Conservation (phyloP, 2,329 filamentous ascomycete genomes). For the Microdochium paspali region DNA sequence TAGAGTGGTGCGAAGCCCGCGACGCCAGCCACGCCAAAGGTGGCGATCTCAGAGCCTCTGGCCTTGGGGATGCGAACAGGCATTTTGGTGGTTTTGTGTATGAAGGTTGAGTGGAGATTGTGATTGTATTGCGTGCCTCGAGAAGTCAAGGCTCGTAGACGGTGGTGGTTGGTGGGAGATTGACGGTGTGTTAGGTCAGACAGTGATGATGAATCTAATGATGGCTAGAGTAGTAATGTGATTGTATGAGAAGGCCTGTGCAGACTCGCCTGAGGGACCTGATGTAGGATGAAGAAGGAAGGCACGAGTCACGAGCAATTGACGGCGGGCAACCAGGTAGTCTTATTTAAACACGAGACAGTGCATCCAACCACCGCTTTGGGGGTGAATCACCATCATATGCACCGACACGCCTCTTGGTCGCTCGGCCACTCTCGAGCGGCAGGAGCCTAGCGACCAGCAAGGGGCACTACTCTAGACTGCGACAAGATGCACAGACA, state of each 20-base stretch:
- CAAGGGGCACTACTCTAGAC: neutral
- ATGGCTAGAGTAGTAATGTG: too few species aligned
- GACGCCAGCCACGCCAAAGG: slow-evolving; percentile 44
- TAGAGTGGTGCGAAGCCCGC: slow-evolving; percentile 46
- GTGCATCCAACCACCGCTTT: neutral
- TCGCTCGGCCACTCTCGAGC: neutral
- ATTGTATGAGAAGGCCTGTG: too few species aligned
- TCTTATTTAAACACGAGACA: neutral
- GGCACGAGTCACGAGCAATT: neutral
- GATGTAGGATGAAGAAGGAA: neutral
- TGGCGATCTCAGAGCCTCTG: slow-evolving; percentile 37
- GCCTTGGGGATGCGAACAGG: slow-evolving; percentile 40
- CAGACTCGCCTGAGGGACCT: too few species aligned
- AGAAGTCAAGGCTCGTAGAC: too few species aligned
- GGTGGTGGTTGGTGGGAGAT: too few species aligned
- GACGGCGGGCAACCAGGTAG: neutral
- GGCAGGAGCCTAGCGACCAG: neutral
- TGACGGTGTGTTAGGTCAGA: neutral
- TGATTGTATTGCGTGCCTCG: neutral
- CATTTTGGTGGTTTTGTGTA: slow-evolving; percentile 34
- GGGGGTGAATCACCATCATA: neutral
- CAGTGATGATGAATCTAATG: too few species aligned
- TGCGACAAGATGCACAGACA: neutral
- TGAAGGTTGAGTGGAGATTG: slow-evolving; percentile 7
- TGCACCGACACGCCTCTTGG: too few species aligned